Percentiles rank a stretch among this genome's conserved stretches.
These are phyloP conservation scores for Albophoma yamanashiensis DNA, from an alignment of 2,329 filamentous ascomycete genomes.

Conservation along the genomic window DNA sequence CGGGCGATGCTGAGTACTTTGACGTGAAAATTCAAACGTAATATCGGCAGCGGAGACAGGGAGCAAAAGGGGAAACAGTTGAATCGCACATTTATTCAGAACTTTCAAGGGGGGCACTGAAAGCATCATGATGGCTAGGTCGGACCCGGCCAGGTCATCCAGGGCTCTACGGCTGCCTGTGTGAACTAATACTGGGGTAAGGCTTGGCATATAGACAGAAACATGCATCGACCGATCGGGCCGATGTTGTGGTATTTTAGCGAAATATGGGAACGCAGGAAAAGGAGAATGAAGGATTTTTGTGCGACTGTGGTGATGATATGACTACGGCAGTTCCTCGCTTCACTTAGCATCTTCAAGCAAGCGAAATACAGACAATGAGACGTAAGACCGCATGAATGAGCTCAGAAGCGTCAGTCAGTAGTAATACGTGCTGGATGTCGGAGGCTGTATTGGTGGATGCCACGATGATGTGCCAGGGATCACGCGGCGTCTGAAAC, in stretches of 20 bases:
- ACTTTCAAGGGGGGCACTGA: neutral
- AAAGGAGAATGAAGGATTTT: neutral
- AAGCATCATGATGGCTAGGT: neutral
- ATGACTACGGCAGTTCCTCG: neutral
- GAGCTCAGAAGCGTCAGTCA: neutral
- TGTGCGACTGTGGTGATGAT: neutral
- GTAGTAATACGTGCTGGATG: neutral
- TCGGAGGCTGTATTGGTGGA: neutral
- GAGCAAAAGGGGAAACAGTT: neutral
- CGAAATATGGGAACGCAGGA: neutral
- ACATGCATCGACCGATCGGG: neutral
- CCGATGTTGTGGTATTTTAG: neutral
- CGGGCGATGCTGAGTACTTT: slow-evolving; percentile 62
- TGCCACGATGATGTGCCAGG: neutral
- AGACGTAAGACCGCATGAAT: neutral
- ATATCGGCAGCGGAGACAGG: neutral
- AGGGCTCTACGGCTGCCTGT: neutral
- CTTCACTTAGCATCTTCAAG: neutral
- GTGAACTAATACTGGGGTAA: neutral
- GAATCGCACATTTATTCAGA: neutral
- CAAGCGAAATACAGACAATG: neutral
- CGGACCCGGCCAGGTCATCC: neutral
- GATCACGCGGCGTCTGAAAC: neutral
- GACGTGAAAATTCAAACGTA: slow-evolving; percentile 35
- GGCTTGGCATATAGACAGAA: neutral